Conservation (phyloP, 805 yeast genomes). For the Ogataea angusta region DNA sequence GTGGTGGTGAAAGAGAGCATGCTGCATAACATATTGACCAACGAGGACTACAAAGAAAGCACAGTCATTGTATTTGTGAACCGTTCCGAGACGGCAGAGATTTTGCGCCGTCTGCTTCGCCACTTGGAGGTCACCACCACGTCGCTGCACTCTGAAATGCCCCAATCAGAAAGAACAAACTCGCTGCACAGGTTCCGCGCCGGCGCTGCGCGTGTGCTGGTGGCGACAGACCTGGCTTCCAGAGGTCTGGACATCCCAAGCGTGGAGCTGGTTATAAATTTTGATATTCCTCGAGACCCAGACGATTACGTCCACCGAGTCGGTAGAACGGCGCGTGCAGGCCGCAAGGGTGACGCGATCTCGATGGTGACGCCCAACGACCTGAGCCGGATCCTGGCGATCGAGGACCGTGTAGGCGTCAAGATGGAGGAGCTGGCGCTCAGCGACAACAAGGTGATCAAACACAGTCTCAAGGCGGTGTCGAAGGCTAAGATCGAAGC, state of each 20-base stretch:
- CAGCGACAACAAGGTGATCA: slow-evolving; percentile 73
- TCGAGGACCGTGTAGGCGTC: slow-evolving; percentile 77
- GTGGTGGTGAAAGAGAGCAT: slow-evolving; percentile 89
- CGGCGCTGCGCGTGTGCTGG: slow-evolving; percentile 85
- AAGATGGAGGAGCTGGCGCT: slow-evolving; percentile 75
- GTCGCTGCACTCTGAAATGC: slow-evolving; percentile 91
- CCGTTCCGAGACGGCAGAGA: slow-evolving; percentile 86
- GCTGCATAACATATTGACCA: slow-evolving; percentile 62
- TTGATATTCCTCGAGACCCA: slow-evolving; percentile 80
- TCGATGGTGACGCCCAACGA: slow-evolving; percentile 85
- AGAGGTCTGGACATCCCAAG: slow-evolving; percentile 84
- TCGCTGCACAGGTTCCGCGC: slow-evolving; percentile 92
- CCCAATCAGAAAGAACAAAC: slow-evolving; percentile 86
- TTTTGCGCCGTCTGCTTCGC: slow-evolving; percentile 71
- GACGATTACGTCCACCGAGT: slow-evolving; percentile 85
- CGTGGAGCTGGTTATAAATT: slow-evolving; percentile 73
- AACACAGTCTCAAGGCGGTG: slow-evolving; percentile 63
- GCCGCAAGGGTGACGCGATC: slow-evolving; percentile 79
- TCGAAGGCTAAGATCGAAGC: slow-evolving; percentile 89
- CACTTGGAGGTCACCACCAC: slow-evolving; percentile 77
- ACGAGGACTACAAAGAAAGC: slow-evolving; percentile 57
- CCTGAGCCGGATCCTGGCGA: slow-evolving; percentile 73
- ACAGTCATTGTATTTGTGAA: slow-evolving; percentile 89
- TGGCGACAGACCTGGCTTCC: slow-evolving; percentile 95
- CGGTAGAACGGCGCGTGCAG: slow-evolving; percentile 98